Base-by-base conservation (phyloP, 2,329 filamentous ascomycete genomes). In the Colletotrichum lentis region DNA sequence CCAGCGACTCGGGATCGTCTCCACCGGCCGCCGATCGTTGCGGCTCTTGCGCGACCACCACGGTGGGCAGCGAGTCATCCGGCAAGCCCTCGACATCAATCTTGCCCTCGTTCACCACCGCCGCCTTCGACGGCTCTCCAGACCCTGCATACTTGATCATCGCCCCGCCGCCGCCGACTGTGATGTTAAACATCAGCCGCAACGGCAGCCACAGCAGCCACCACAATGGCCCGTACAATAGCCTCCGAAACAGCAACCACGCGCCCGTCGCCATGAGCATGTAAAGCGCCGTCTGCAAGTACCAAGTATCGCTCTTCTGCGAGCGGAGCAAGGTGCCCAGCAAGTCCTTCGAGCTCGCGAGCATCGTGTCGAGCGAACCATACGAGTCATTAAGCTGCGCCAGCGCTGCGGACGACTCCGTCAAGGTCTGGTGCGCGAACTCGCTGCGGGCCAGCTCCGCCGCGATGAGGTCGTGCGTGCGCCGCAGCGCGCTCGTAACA, bases 231-330 rank as follows among this genome's bases (percentile, higher is more conserved):
- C 96, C 95, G 81, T 96, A 99, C 8, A 99, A 76, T 47, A 95
- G 83, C 52, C 96, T 84, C 35, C 96, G 84, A 75, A 96, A 97
- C 7, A 97, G 76, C 8, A 99, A 85, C 96, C 96, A 99, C 37
- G 83, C 84, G 49, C 94, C 88, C 1, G 94, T 97, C 6, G 81
- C 86, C 24, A 91, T 75, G 18, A 98, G 85, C 73, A 97, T 85
- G 76, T 94, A 96, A 72, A 98, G 89, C 2, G 94, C 89, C 44
- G 92, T 96, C 79, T 96, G 91, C 41, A 99, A 86, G 77, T 99
- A 99, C 96, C 96, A 99, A 2, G 94, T 97, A 77, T 99, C 96
- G 72, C 91, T 96, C 84, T 99, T 99, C 76, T 96, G 93, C 71
- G 92, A 96, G 69, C 88, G 88, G 54, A 98, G 81, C 53, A 99